A percentile compares a stretch with the other conserved stretches of the same genome.
Conservation (phyloP, 805 yeast genomes). For the Myxozyma kluyveri region DNA sequence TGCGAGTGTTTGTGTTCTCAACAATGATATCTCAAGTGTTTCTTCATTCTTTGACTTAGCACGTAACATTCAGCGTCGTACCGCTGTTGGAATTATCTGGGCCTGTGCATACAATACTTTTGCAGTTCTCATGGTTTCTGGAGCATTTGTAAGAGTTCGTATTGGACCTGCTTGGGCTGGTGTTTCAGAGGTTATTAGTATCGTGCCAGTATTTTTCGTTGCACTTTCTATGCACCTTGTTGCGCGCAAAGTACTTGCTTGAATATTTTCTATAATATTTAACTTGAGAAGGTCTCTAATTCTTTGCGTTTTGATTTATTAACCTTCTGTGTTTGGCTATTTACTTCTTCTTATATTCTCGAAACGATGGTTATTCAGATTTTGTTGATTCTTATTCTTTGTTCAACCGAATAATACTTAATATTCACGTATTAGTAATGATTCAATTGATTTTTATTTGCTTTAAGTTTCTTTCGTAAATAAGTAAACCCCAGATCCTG, state of each 20-base stretch:
- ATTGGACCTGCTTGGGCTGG: conserved; percentile 25
- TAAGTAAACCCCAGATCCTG: too few relatives aligned
- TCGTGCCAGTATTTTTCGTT: conserved; percentile 17
- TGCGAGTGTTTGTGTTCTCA: conserved; percentile 16
- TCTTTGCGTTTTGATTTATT: too few relatives aligned
- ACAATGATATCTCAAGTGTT: conserved; percentile 14
- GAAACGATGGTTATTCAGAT: too few relatives aligned
- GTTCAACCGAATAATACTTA: too few relatives aligned
- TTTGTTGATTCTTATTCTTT: too few relatives aligned
- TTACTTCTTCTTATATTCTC: too few relatives aligned
- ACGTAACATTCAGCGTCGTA: background rate
- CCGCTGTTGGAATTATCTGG: conserved; percentile 13
- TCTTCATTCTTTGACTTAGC: conserved; percentile 7
- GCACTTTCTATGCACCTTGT: conserved; percentile 7
- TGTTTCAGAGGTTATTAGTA: conserved; percentile 18
- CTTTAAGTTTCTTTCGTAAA: too few relatives aligned
- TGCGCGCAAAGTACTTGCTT: background rate
- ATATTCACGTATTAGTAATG: too few relatives aligned
- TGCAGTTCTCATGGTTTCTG: conserved; percentile 19
- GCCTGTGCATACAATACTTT: conserved; percentile 14
- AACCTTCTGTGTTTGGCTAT: too few relatives aligned
- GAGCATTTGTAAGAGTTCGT: conserved; percentile 21
- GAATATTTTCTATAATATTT: background rate
- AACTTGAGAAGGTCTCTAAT: too few relatives aligned
- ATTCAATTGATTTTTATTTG: too few relatives aligned